Evolutionary conservation across 208 protist species (phyloP).

Genomic region (Porcisia deanei): DNA sequence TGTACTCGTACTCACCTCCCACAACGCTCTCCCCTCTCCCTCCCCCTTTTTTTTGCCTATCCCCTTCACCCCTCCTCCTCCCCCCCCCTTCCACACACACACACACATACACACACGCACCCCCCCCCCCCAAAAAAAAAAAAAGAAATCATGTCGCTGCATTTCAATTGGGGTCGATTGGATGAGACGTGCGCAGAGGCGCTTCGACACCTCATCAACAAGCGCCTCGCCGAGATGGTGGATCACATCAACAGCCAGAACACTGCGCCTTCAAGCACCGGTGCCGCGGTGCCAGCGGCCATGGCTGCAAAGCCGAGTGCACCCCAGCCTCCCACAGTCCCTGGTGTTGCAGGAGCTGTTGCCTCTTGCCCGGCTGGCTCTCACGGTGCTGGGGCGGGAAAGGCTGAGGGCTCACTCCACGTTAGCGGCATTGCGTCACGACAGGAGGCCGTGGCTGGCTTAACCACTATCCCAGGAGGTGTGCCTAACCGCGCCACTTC

Average conservation of each 20-base stretch:
- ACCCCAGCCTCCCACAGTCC: background rate
- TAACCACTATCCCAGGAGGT: background rate
- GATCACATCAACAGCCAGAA: conserved; percentile 20
- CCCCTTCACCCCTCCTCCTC: too few species aligned
- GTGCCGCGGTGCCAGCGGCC: background rate
- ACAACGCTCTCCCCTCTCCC: background rate
- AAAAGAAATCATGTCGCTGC: conserved; percentile 34
- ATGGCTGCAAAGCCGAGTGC: background rate
- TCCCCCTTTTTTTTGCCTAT: background rate
- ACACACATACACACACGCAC: background rate
- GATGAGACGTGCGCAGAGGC: conserved; percentile 75
- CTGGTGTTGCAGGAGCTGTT: background rate
- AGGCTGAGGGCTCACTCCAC: background rate
- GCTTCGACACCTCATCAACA: conserved; percentile 64
- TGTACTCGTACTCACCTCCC: too few species aligned
- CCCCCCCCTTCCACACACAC: background rate
- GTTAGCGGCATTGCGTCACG: background rate
- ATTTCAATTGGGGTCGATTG: conserved; percentile 74
- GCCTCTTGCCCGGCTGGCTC: background rate
- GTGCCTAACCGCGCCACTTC: background rate
- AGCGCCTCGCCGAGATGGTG: conserved; percentile 31
- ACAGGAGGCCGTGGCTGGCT: background rate
- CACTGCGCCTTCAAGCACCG: background rate
- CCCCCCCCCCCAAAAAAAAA: too few species aligned
- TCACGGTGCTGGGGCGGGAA: conserved; percentile 4